Conservation (phyloP, 805 yeast genomes). For the Yarrowia sp. region DNA sequence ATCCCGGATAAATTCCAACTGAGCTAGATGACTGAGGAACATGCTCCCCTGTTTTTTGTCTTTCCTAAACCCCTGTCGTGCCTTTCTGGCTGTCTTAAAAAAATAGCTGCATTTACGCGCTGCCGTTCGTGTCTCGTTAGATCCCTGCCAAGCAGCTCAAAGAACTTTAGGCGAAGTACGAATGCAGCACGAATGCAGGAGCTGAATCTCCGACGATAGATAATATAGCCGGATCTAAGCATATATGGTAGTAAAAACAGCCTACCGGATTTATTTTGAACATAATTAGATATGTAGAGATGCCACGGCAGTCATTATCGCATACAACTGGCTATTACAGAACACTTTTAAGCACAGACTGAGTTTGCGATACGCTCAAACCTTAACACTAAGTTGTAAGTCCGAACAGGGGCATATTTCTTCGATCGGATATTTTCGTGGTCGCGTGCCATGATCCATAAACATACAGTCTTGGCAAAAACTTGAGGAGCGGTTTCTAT, state of each 20-base stretch:
- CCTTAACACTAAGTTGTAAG: not conserved
- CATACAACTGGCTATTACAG: no score
- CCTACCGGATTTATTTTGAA: no score
- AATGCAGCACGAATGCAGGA: no score
- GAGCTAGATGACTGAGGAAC: no score
- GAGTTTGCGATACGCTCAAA: not conserved
- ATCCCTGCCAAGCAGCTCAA: not conserved
- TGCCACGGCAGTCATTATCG: no score
- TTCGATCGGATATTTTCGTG: not conserved
- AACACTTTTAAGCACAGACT: not conserved
- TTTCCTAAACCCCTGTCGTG: not conserved
- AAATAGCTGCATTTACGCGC: not conserved
- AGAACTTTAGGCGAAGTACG: not conserved
- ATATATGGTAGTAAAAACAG: no score
- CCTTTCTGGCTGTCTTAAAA: not conserved
- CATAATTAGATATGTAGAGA: no score
- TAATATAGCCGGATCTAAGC: no score
- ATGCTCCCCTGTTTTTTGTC: no score
- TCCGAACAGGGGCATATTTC: not conserved
- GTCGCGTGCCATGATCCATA: not conserved
- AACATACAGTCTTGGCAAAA: not conserved
- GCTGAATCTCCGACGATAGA: no score
- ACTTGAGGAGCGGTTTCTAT: not conserved
- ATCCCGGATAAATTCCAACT: not conserved
- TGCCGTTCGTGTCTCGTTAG: not conserved